A percentile compares a stretch with the other conserved stretches of the same genome.
Evolutionary conservation across 768 basidiomycete species (phyloP).

Genomic region (Heimioporus sp.): DNA sequence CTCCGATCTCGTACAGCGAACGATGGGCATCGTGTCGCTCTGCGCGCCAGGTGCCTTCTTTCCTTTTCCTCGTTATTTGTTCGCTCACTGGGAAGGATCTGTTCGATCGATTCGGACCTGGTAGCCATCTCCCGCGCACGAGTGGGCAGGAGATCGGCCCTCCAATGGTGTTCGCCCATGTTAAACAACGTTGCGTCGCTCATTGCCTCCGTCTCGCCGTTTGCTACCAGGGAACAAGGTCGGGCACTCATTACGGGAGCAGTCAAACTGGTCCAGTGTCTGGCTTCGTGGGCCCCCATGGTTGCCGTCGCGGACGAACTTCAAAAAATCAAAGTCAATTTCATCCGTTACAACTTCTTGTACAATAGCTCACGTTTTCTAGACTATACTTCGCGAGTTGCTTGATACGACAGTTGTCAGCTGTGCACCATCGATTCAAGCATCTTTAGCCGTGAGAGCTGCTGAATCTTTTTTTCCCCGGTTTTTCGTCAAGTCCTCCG

Average conservation of each 20-base stretch:
- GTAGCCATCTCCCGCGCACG: conserved; percentile 26
- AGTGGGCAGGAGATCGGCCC: conserved; percentile 21
- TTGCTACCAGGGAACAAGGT: conserved; percentile 13
- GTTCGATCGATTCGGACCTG: not conserved
- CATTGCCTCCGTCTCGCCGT: conserved; percentile 14
- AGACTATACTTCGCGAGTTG: conserved; percentile 31
- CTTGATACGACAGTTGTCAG: conserved; percentile 36
- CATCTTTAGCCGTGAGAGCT: conserved; percentile 44
- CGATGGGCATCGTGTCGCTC: conserved; percentile 16
- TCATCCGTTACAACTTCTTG: not conserved
- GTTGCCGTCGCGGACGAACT: not conserved
- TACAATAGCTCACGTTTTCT: not conserved
- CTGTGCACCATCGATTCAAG: conserved; percentile 40
- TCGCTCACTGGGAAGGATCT: not conserved
- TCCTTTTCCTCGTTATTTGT: no score
- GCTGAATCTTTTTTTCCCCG: conserved; percentile 48
- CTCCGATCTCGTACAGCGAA: conserved; percentile 5
- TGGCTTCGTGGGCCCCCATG: conserved; percentile 15
- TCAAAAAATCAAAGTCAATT: conserved; percentile 20
- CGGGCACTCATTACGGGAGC: conserved; percentile 18
- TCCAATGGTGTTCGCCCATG: conserved; percentile 21
- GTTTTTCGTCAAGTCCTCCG: conserved; percentile 34
- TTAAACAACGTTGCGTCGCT: conserved; percentile 12
- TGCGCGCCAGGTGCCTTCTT: conserved; percentile 21
- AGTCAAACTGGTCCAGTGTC: conserved; percentile 12